Conservation (phyloP, 768 basidiomycete genomes). For the Antrodiella citrinella region DNA sequence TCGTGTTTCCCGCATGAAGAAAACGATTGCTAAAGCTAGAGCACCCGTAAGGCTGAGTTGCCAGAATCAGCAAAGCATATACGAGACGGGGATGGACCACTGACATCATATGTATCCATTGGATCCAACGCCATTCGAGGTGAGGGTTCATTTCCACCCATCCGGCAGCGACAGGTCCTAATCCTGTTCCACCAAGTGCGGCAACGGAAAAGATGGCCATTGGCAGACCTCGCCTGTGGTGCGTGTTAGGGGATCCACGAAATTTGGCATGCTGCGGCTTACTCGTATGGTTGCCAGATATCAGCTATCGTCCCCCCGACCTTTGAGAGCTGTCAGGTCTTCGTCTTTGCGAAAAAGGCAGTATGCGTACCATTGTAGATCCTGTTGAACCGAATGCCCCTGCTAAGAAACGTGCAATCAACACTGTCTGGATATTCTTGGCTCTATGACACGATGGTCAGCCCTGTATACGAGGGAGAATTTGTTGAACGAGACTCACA, state of each 20-base stretch:
- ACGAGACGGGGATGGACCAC: conserved; percentile 5
- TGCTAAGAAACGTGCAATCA: conserved; percentile 55
- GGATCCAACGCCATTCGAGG: conserved; percentile 76
- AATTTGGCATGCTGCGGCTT: conserved; percentile 14
- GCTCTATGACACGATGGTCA: conserved; percentile 27
- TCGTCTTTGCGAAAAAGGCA: background rate
- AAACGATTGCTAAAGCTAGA: conserved; percentile 39
- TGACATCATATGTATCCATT: conserved; percentile 71
- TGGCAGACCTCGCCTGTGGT: conserved; percentile 63
- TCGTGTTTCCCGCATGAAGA: conserved; percentile 69
- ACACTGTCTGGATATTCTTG: conserved; percentile 50
- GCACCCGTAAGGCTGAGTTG: conserved; percentile 39
- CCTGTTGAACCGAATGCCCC: conserved; percentile 57
- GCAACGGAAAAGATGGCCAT: conserved; percentile 66
- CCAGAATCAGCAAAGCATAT: conserved; percentile 3
- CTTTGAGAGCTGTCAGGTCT: background rate
- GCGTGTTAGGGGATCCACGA: no score
- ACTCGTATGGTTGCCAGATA: conserved; percentile 60
- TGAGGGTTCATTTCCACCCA: conserved; percentile 55
- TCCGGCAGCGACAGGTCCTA: conserved; percentile 57
- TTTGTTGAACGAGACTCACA: no score
- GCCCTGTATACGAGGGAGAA: no score
- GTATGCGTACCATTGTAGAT: conserved; percentile 46
- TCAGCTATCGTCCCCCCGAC: conserved; percentile 68
- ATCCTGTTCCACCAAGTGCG: conserved; percentile 51